Evolutionary conservation across 257 asterid species (phyloP), one percentile per base, ranked within the genome.

Genomic region (Penstemon eatonii): DNA sequence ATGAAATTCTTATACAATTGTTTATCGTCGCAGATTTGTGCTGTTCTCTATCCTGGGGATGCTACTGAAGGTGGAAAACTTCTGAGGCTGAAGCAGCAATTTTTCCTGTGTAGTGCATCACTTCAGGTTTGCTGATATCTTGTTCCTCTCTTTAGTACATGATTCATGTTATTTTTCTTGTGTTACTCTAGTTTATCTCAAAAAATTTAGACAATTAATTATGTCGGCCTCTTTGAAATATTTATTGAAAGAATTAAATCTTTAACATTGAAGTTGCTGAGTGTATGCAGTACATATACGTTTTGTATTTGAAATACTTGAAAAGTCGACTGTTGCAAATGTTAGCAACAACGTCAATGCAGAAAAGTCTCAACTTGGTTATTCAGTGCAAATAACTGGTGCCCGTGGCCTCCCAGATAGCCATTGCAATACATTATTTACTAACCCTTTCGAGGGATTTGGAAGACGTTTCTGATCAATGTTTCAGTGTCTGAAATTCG

Each of bases 11-110:
- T 39, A 55, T 45, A 15, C 56, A 12, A 60, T 49, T 61, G 49
- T 6, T 8, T 54, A 10, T 54, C 37, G 65, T 70, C 81, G 79
- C 87, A 94, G 97, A 94, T 94, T 70, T 91, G 97, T 82, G 99
- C 97, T 66, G 96, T 94, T 62, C 82, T 94, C 37, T 94, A 94
- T 79, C 99, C 99, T 63, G 99, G 99, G 71, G 97, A 94, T 84
- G 95, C 99, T 66, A 87, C 96, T 12, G 99, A 94, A 78, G 74
- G 82, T 66, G 99, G 99, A 67, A 94, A 94, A 75, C 84, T 94
- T 65, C 74, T 94, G 75, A 78, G 99, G 67, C 79, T 94, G 75
- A 91, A 89, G 95, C 99, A 94, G 73, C 99, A 94, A 80, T 94
- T 76, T 87, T 94, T 94, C 83, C 88, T 94, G 65, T 94, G 99